phyloP scores from a whole-genome alignment of 352 stramenopile species.

The Pythium guiyangense region DNA sequence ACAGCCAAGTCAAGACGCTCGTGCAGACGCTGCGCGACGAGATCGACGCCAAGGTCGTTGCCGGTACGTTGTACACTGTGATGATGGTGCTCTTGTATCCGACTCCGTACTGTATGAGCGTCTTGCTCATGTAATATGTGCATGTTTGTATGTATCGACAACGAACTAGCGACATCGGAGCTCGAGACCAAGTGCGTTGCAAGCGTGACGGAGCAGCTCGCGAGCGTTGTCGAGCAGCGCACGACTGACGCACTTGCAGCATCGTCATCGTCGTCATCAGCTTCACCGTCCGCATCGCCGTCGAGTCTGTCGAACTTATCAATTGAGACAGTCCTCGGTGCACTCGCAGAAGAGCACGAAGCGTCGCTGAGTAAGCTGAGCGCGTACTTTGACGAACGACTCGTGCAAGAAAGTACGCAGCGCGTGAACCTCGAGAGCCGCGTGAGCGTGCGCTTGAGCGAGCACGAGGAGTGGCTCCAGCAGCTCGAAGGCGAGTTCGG shows the following conservation, averaged over 20 bases:
- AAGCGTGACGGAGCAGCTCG: conserved; percentile 21
- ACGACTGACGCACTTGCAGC: conserved; percentile 13
- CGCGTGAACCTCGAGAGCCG: conserved; percentile 53
- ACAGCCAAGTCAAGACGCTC: conserved; percentile 63
- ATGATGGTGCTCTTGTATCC: conserved; percentile 2
- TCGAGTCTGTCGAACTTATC: conserved; percentile 17
- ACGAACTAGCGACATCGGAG: conserved; percentile 28
- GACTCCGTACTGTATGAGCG: background rate
- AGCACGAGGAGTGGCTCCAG: conserved; percentile 79
- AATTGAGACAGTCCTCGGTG: conserved; percentile 44
- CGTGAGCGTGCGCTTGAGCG: conserved; percentile 45
- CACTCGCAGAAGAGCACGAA: conserved; percentile 65
- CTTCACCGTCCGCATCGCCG: conserved; percentile 1
- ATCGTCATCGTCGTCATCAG: background rate
- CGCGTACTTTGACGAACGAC: conserved; percentile 55
- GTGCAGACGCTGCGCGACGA: conserved; percentile 71
- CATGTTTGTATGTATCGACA: too few species aligned
- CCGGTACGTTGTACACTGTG: conserved; percentile 18
- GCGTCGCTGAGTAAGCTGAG: conserved; percentile 65
- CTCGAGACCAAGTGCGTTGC: conserved; percentile 25
- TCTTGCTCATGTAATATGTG: background rate
- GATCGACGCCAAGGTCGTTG: conserved; percentile 54
- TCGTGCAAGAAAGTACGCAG: conserved; percentile 59
- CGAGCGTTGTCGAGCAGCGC: conserved; percentile 6
- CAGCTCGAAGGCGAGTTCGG: conserved; percentile 70